Evolutionary conservation across 2,329 filamentous ascomycete genomes (phyloP).

Genomic region (Pestalotiopsis sp.): DNA sequence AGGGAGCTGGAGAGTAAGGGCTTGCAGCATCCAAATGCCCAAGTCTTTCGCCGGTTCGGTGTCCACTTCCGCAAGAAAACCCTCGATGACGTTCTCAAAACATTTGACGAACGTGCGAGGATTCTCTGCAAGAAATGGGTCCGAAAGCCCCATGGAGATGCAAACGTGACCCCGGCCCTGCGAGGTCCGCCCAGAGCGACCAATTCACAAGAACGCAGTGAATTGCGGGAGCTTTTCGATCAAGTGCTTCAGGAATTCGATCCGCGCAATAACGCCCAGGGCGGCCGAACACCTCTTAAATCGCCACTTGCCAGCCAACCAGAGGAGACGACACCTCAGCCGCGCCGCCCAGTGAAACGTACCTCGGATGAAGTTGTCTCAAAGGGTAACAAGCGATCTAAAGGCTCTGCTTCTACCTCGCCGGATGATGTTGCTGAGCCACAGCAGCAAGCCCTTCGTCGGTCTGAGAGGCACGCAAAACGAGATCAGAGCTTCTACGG

Average conservation of each 20-base stretch:
- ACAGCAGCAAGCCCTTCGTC: background rate
- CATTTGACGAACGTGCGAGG: conserved; percentile 25
- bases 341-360: background rate
- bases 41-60: conserved; percentile 25
- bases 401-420: background rate
- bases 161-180: conserved; percentile 22
- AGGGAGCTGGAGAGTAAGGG: background rate
- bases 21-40: background rate
- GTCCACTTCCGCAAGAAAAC: conserved; percentile 25
- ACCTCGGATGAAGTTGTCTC: background rate
- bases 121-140: conserved; percentile 30
- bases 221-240: conserved; percentile 22
- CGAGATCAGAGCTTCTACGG: conserved; percentile 3
- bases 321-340: background rate
- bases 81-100: conserved; percentile 16
- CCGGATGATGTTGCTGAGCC: background rate
- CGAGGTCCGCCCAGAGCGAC: conserved; percentile 24
- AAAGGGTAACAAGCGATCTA: background rate
- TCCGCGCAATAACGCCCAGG: conserved; percentile 13
- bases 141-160: conserved; percentile 25
- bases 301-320: background rate
- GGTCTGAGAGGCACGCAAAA: background rate
- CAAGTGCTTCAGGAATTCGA: conserved; percentile 21
- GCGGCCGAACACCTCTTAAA: background rate
- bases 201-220: conserved; percentile 26